These are phyloP conservation scores for Pseudogymnoascus sp. DNA, from an alignment of 2,329 filamentous ascomycete species.

Conservation along the genomic window DNA sequence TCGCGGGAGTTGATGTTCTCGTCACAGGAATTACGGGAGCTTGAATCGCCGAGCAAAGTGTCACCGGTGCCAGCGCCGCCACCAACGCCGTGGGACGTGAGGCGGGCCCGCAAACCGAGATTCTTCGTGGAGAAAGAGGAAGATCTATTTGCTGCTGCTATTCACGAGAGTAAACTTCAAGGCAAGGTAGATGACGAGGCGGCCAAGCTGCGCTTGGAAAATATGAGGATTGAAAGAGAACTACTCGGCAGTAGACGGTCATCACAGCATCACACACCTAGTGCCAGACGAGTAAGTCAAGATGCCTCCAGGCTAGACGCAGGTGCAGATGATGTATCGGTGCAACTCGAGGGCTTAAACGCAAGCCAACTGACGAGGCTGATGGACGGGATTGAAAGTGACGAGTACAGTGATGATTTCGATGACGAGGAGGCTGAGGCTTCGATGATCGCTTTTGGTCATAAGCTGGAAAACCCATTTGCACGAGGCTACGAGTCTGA, in stretches of 20 bases:
- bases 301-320: neutral
- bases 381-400: neutral
- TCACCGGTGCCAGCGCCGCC: neutral
- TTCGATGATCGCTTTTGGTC: neutral
- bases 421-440: neutral
- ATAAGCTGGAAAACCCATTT: neutral
- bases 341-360: neutral
- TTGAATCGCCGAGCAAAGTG: slow-evolving; percentile 25
- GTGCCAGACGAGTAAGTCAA: neutral
- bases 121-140: slow-evolving; percentile 26
- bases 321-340: neutral
- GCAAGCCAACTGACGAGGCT: neutral
- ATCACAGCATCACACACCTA: neutral
- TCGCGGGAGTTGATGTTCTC: slow-evolving; percentile 37
- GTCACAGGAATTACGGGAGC: slow-evolving; percentile 39
- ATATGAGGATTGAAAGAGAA: neutral
- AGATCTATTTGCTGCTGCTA: slow-evolving; percentile 19
- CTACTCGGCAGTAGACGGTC: neutral
- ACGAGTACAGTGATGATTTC: neutral
- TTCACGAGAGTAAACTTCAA: slow-evolving; percentile 18
- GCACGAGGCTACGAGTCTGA: neutral
- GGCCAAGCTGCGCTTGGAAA: neutral
- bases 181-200: neutral
- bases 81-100: neutral
- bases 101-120: slow-evolving; percentile 5